Evolutionary conservation across 1,284 basidiomycete species (phyloP).

Genomic region (Cystobasidiaceae sp.): DNA sequence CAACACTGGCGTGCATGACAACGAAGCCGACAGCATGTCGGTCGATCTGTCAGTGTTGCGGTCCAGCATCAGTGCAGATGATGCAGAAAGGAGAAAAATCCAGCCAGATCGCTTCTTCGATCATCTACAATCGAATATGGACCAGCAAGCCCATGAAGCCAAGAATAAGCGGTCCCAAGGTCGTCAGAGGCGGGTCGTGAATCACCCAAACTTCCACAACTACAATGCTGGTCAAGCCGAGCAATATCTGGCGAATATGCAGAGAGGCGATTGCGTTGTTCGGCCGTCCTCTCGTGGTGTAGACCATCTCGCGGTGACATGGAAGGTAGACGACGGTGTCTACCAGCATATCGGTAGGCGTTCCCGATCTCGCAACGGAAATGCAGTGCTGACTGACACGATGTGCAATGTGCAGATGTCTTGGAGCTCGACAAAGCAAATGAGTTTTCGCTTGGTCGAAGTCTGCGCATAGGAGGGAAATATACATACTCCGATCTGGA

Average conservation of each 20-base stretch:
- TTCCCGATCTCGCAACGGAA: background rate
- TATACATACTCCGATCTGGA: conserved; percentile 92
- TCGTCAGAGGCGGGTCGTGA: conserved; percentile 73
- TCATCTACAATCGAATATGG: conserved; percentile 59
- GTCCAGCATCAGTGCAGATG: conserved; percentile 49
- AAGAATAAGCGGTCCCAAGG: conserved; percentile 77
- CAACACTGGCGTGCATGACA: conserved; percentile 47
- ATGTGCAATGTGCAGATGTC: conserved; percentile 64
- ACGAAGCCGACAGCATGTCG: conserved; percentile 71
- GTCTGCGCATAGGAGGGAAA: conserved; percentile 52
- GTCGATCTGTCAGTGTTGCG: conserved; percentile 57
- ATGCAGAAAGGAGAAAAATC: conserved; percentile 60
- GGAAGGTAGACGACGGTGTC: conserved; percentile 96
- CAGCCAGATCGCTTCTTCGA: conserved; percentile 67
- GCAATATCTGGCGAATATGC: conserved; percentile 78
- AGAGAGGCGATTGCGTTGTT: conserved; percentile 91
- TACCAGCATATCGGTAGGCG: conserved; percentile 88
- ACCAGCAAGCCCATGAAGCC: conserved; percentile 64
- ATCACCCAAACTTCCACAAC: conserved; percentile 98
- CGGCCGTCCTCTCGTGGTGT: conserved; percentile 90
- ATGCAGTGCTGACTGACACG: background rate
- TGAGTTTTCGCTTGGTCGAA: conserved; percentile 47
- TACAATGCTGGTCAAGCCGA: conserved; percentile 90
- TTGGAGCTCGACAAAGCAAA: conserved; percentile 72
- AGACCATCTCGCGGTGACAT: conserved; percentile 94